Evolutionary conservation across 2,329 filamentous ascomycete species (phyloP), one percentile per base, ranked within the genome.

Genomic region (Zasmidium angulare): DNA sequence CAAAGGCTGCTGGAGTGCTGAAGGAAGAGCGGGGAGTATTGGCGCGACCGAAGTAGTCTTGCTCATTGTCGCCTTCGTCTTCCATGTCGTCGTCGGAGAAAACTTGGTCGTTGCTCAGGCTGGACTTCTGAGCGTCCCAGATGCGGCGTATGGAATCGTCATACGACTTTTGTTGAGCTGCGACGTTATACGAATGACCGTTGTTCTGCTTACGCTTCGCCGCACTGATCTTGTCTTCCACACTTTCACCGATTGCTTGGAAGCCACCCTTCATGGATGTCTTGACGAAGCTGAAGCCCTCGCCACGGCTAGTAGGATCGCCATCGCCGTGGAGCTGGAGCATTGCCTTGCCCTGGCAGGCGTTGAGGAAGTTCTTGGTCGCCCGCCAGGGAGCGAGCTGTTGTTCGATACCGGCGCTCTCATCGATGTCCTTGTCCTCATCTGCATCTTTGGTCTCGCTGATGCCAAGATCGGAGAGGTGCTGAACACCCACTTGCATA

Each of bases 191-290:
- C 67, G 91, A 93, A 76, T 99, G 95, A 0, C 95, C 95, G 56
- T 92, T 92, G 64, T 83, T 79, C 58, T 87, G 84, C 64, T 86
- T 86, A 59, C 82, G 76, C 63, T 80, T 79, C 69, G 95, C 93
- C 17, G 90, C 90, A 71, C 93, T 90, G 64, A 95, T 86, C 73
- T 93, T 91, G 62, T 93, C 89, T 69, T 91, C 89, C 62, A 93
- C 90, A 70, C 91, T 93, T 74, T 96, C 91, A 20, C 91, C 92
- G 23, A 96, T 85, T 20, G 92, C 89, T 71, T 93, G 91, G 75
- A 97, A 99, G 0, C 95, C 95, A 62, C 95, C 95, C 76, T 99
- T 99, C 95, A 99, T 99, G 0, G 91, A 96, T 0, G 93, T 97
- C 71, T 95, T 92, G 74, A 99, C 93, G 75, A 99, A 97, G 73